Conservation (phyloP, 164 flowering plant species). For the Berberis thunbergii region DNA sequence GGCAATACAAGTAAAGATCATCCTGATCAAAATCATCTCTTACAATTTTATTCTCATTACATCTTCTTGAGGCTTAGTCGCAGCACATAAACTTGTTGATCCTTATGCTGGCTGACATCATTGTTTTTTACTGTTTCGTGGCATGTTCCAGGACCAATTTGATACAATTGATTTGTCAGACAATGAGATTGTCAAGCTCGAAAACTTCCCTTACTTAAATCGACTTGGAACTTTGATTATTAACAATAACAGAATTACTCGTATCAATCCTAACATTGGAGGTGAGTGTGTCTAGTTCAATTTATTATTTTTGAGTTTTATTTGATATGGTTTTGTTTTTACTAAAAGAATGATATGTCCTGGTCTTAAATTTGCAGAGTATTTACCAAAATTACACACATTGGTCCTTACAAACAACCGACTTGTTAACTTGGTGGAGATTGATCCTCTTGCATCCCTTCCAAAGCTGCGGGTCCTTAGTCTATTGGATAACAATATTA, state of each 20-base stretch:
- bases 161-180: constrained; percentile 92
- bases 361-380: constrained; percentile 46
- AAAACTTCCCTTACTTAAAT: constrained; percentile 72
- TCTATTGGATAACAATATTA: constrained; percentile 77
- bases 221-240: constrained; percentile 75
- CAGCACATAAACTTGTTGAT: background rate
- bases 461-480: constrained; percentile 75
- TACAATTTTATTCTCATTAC: background rate
- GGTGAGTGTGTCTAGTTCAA: constrained; percentile 27
- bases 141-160: constrained; percentile 75
- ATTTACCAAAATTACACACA: constrained; percentile 80
- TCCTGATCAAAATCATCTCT: no score
- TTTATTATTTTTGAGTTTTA: background rate
- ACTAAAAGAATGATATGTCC: background rate
- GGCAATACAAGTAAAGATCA: no score
- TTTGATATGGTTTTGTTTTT: background rate
- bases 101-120: background rate
- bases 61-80: background rate
- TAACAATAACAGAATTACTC: constrained; percentile 85
- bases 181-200: constrained; percentile 97
- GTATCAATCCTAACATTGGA: constrained; percentile 80
- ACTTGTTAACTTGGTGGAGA: constrained; percentile 83
- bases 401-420: constrained; percentile 91
- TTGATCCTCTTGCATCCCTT: constrained; percentile 90
- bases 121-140: constrained; percentile 8